Evolutionary conservation across 2,329 filamentous ascomycete species (phyloP), one percentile per base, ranked within the genome.

Genomic region (Dryadomyces sulphureus): DNA sequence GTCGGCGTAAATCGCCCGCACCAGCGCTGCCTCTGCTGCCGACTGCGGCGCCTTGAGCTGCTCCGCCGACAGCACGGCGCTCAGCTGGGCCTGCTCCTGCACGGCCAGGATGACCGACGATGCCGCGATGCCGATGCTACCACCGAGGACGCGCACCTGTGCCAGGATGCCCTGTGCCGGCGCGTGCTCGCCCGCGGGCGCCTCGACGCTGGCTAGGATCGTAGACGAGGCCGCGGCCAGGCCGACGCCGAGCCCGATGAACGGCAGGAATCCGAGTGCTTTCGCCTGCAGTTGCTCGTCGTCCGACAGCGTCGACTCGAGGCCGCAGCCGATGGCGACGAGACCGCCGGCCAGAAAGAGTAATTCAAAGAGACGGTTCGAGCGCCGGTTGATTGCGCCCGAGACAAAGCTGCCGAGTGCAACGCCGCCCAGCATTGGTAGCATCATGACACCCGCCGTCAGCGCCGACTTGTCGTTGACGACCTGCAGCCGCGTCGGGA

Each of bases 161-260:
- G 71, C 67, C 12, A 75, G 54, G 35, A 75, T 66, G 1, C 70
- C 72, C 51, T 76, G 72, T 0, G 70, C 68, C 2, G 49, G 49
- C 1, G 52, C 69, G 49, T 69, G 67, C 25, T 75, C 66, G 25
- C 57, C 54, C 12, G 63, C 56, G 0, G 68, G 61, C 12, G 68
- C 60, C 51, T 70, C 67, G 2, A 62, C 50, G 2, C 54, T 52
- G 1, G 65, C 65, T 16, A 71, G 50, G 52, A 73, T 69, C 0
- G 70, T 75, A 3, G 67, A 61, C 2, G 64, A 62, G 1, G 70
- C 59, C 2, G 69, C 65, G 3, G 65, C 64, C 32, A 75, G 53
- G 0, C 72, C 72, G 49, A 72, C 73, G 0, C 72, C 72, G 25
- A 75, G 55, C 3, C 72, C 72, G n/a, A 71, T 59, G 45, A 75